Base-by-base conservation (phyloP, 345 rosid genomes). In the Ailanthus altissimus region DNA sequence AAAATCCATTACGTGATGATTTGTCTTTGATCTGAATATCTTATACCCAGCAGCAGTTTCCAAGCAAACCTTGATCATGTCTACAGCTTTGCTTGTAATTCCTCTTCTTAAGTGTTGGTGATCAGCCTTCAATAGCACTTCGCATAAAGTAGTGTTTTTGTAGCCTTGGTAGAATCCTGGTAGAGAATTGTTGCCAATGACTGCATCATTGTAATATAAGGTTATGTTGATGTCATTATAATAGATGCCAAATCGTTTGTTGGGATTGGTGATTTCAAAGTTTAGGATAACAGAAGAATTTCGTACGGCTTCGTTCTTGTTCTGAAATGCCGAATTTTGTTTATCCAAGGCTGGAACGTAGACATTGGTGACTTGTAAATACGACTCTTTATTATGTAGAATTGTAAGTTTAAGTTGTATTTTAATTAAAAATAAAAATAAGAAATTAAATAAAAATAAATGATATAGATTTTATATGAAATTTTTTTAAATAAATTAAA, bases 121-220 rank as follows among this genome's bases (percentile, higher is more conserved):
- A 54, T 38, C 67, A 38, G 15, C n/a, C 0, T 65, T 57, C 73
- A 65, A 51, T 23, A 12, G 32, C 60, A 78, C 77, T 56, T 67
- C 51, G 25, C 16, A n/a, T 4, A 18, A 26, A 15, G 20, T 57
- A 2, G 67, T 57, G 5, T 47, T 32, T 10, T n/a, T 66, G 67
- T 45, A 46, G 53, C 73, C 73, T 23, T 65, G 67, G 23, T 56
- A 67, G 73, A 72, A 78, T 42, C 76, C 77, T 8, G 77, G 36
- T 0, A 72, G 2, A 28, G 65, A 72, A 20, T 65, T 65, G 65
- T 54, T 45, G 47, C 81, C 72, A 5, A 72, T 56, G 4, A 64
- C 12, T 26, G 12, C 8, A 28, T 45, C 59, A 0, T 0, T 54
- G 59, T 73, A 56, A 38, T 18, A 56, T 6, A 72, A 64, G 56